phyloP scores from a whole-genome alignment of 345 rosid species.

The Adansonia digitata region DNA sequence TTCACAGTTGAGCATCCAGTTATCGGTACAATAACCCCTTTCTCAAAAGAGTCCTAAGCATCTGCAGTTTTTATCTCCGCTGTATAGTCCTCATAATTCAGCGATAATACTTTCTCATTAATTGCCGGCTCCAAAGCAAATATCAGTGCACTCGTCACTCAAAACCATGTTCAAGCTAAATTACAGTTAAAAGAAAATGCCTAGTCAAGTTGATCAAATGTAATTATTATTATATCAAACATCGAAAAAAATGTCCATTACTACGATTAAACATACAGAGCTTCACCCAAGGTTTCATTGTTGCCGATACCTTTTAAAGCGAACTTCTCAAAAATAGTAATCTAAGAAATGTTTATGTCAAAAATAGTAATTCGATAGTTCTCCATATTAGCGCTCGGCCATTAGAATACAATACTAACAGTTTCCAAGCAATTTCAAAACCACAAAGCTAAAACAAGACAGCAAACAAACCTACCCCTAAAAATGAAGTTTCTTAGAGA shows the following conservation, averaged over 20 bases:
- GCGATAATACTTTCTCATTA: slow-evolving; percentile 39
- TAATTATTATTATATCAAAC: neutral
- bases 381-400: too few species aligned
- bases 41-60: slow-evolving; percentile 50
- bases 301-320: neutral
- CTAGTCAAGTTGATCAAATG: neutral
- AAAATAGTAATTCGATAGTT: too few species aligned
- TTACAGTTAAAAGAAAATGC: neutral
- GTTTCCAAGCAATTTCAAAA: too few species aligned
- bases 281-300: neutral
- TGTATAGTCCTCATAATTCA: slow-evolving; percentile 42
- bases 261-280: neutral
- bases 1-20: slow-evolving; percentile 66
- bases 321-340: neutral
- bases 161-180: slow-evolving; percentile 1
- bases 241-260: neutral
- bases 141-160: neutral
- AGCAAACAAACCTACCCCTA: too few species aligned
- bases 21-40: slow-evolving; percentile 65
- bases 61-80: slow-evolving; percentile 67
- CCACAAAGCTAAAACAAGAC: too few species aligned
- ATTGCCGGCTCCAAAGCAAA: slow-evolving; percentile 34
- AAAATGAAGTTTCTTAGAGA: too few species aligned
- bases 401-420: too few species aligned
- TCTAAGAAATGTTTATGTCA: too few species aligned